phyloP scores from a whole-genome alignment of 2,329 filamentous ascomycete genomes.

The Phyllosticta capitalensis region DNA sequence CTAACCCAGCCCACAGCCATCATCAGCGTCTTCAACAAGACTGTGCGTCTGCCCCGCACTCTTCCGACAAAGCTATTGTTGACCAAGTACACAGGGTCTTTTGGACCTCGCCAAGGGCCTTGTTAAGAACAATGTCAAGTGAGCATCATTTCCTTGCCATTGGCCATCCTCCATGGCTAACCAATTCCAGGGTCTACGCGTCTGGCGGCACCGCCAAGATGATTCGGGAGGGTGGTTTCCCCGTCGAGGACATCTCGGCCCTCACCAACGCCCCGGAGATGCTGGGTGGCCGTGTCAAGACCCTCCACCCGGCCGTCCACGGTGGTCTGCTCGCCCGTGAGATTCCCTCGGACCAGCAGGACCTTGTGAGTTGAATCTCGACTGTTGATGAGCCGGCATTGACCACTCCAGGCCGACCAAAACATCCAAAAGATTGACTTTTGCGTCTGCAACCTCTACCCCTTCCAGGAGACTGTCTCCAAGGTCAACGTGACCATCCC shows the following conservation, averaged over 20 bases:
- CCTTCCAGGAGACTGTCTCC: constrained; percentile 96
- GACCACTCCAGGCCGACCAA: constrained; percentile 24
- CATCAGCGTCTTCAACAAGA: constrained; percentile 95
- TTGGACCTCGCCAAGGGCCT: constrained; percentile 88
- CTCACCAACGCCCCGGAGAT: constrained; percentile 95
- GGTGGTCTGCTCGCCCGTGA: constrained; percentile 86
- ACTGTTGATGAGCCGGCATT: background rate
- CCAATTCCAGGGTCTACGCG: constrained; percentile 56
- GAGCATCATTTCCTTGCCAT: background rate
- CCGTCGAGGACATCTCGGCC: constrained; percentile 95
- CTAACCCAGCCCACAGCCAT: constrained; percentile 48
- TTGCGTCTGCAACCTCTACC: constrained; percentile 88
- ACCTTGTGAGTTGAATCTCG: constrained; percentile 49
- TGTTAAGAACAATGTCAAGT: constrained; percentile 74
- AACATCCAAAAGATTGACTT: constrained; percentile 36
- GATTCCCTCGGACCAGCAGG: constrained; percentile 91
- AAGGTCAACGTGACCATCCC: constrained; percentile 95
- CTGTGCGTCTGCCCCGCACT: constrained; percentile 33
- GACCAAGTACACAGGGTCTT: constrained; percentile 39
- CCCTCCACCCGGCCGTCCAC: constrained; percentile 82
- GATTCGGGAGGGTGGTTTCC: constrained; percentile 92
- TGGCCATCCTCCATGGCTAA: background rate
- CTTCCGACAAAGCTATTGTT: background rate
- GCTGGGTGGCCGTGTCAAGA: constrained; percentile 88
- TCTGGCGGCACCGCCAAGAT: constrained; percentile 92